Percentiles rank a stretch among this genome's conserved stretches.
Conservation (phyloP, 202 grass and related monocot species). For the Panicum virgatum region DNA sequence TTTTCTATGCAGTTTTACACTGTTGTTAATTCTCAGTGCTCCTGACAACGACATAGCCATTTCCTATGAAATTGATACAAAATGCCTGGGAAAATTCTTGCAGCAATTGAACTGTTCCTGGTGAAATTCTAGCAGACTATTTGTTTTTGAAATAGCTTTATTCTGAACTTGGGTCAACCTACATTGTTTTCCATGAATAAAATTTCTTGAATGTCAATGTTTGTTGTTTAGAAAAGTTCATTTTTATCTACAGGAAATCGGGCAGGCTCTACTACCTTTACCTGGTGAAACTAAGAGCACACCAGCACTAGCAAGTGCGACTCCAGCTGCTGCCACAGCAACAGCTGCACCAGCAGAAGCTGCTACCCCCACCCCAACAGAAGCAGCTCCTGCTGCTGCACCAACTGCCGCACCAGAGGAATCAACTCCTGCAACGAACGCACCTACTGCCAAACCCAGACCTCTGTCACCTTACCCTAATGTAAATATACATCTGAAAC, state of each 20-base stretch:
- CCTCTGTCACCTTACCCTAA: conserved; percentile 83
- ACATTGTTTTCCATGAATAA: conserved; percentile 2
- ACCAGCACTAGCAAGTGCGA: conserved; percentile 38
- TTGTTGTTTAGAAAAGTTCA: conserved; percentile 8
- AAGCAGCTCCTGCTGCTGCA: neutral
- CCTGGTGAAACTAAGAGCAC: conserved; percentile 57
- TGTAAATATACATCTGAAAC: conserved; percentile 46
- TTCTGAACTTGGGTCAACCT: neutral
- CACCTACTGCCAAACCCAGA: conserved; percentile 44
- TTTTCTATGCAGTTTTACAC: neutral
- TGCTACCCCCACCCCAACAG: neutral
- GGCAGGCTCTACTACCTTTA: conserved; percentile 75
- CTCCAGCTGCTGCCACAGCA: conserved; percentile 34
- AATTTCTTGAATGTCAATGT: neutral
- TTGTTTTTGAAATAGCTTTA: neutral
- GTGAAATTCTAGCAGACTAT: neutral
- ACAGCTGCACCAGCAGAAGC: conserved; percentile 23
- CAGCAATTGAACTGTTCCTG: neutral
- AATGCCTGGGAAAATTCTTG: neutral
- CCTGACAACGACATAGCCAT: neutral
- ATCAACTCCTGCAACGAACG: conserved; percentile 32
- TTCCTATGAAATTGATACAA: neutral
- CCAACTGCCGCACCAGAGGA: conserved; percentile 10
- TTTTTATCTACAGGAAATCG: conserved; percentile 68
- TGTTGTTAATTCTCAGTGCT: neutral